These are phyloP conservation scores for Penicillium samsonianum DNA, from an alignment of 495 filamentous ascomycete genomes.

Conservation along the genomic window DNA sequence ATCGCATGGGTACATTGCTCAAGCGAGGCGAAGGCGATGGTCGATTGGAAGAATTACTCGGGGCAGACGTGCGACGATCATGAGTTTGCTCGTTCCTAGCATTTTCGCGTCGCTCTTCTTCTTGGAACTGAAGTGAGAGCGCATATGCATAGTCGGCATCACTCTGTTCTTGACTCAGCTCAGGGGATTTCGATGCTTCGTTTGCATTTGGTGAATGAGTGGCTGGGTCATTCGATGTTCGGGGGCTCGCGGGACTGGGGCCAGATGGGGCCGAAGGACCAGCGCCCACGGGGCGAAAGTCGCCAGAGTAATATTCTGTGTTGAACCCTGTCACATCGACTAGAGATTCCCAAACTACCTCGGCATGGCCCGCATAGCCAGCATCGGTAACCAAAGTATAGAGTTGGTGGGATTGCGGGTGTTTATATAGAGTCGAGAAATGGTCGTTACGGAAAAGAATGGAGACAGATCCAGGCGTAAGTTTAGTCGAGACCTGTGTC, in stretches of 20 bases:
- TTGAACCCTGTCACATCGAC: constrained; percentile 84
- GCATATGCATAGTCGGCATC: constrained; percentile 54
- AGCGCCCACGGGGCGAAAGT: constrained; percentile 81
- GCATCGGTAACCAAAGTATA: constrained; percentile 87
- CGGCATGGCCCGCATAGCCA: constrained; percentile 82
- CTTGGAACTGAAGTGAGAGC: constrained; percentile 49
- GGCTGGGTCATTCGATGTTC: constrained; percentile 31
- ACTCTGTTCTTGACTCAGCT: constrained; percentile 47
- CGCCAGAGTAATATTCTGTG: constrained; percentile 83
- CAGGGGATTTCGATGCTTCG: constrained; percentile 12
- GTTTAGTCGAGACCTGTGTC: constrained; percentile 60
- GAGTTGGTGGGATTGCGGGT: constrained; percentile 69
- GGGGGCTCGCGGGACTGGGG: constrained; percentile 29
- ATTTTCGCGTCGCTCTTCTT: constrained; percentile 39
- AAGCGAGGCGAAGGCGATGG: constrained; percentile 16
- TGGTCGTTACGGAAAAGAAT: constrained; percentile 98
- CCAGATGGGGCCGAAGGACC: constrained; percentile 28
- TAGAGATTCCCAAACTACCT: constrained; percentile 94
- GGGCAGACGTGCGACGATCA: constrained; percentile 15
- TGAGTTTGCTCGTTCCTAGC: constrained; percentile 9
- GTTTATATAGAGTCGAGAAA: constrained; percentile 86
- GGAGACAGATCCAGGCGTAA: constrained; percentile 72
- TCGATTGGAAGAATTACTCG: constrained; percentile 13
- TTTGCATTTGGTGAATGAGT: constrained; percentile 6
- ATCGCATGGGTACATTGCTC: constrained; percentile 23